These are phyloP conservation scores for Aspergillus indologenus DNA, from an alignment of 495 filamentous ascomycete genomes.

Conservation along the genomic window DNA sequence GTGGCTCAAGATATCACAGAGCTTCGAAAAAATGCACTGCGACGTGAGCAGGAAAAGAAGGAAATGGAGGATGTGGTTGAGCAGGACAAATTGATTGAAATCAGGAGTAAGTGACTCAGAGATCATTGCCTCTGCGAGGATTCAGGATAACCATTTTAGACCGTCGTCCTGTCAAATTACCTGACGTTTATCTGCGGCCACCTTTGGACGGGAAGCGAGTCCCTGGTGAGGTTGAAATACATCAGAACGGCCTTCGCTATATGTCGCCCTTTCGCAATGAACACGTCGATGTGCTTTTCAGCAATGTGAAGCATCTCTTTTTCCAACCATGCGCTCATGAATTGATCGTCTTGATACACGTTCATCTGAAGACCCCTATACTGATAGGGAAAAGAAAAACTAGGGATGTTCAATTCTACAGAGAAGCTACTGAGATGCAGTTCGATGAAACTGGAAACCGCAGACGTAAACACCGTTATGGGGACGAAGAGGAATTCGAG, in stretches of 20 bases:
- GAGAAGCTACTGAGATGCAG: constrained; percentile 96
- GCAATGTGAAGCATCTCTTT: constrained; percentile 97
- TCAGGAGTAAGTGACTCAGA: constrained; percentile 62
- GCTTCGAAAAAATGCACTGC: constrained; percentile 84
- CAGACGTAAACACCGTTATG: constrained; percentile 96
- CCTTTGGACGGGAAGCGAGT: constrained; percentile 94
- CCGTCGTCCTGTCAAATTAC: constrained; percentile 79
- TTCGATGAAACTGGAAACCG: constrained; percentile 99
- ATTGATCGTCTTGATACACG: constrained; percentile 95
- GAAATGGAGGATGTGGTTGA: constrained; percentile 99
- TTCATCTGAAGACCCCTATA: constrained; percentile 96
- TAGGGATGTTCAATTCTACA: constrained; percentile 96
- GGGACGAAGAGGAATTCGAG: constrained; percentile 98
- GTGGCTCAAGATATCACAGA: constrained; percentile 89
- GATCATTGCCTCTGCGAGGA: background rate
- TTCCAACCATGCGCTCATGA: constrained; percentile 97
- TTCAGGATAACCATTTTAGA: constrained; percentile 46
- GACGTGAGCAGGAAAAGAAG: constrained; percentile 96
- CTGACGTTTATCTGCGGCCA: constrained; percentile 90
- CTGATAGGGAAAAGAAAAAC: constrained; percentile 99
- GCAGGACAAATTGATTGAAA: constrained; percentile 93
- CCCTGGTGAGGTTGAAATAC: constrained; percentile 91
- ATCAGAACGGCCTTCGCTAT: constrained; percentile 98
- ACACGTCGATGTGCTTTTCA: constrained; percentile 93
- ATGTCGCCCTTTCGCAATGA: constrained; percentile 78